Percentiles rank a stretch among this genome's conserved stretches.
Conservation (phyloP, 2,329 filamentous ascomycete species). For the Cyclaneusma minus region DNA sequence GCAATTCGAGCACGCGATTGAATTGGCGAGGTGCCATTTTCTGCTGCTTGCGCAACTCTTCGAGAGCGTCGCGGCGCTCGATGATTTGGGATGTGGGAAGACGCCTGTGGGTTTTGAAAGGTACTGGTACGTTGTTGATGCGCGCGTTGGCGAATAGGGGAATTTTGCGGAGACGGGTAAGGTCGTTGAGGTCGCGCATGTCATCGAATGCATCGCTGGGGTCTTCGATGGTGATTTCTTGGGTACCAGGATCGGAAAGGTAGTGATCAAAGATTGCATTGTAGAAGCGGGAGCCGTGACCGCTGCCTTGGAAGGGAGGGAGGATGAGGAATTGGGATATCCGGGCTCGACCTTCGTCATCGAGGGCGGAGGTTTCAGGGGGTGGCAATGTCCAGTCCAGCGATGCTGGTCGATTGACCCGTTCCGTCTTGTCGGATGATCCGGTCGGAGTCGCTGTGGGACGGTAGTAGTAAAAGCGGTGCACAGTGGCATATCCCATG, state of each 20-base stretch:
- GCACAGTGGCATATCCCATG: conserved; percentile 79
- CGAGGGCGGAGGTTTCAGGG: conserved; percentile 26
- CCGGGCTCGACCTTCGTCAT: conserved; percentile 61
- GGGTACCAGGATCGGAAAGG: conserved; percentile 48
- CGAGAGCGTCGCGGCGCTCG: conserved; percentile 35
- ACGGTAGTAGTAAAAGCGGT: conserved; percentile 62
- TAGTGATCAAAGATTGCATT: conserved; percentile 60
- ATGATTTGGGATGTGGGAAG: conserved; percentile 38
- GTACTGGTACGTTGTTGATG: conserved; percentile 33
- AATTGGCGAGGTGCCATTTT: conserved; percentile 73
- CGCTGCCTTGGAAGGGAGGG: conserved; percentile 69
- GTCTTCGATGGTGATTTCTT: conserved; percentile 85
- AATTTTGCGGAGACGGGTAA: conserved; percentile 43
- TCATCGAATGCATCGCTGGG: conserved; percentile 79
- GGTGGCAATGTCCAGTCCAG: conserved; percentile 24
- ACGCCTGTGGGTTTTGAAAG: conserved; percentile 32
- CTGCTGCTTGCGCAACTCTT: conserved; percentile 38
- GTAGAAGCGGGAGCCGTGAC: conserved; percentile 71
- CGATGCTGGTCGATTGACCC: conserved; percentile 14
- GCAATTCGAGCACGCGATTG: conserved; percentile 58
- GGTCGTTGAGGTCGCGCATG: conserved; percentile 60
- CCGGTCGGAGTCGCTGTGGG: conserved; percentile 28
- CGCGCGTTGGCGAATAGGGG: conserved; percentile 36
- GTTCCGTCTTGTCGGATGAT: conserved; percentile 15
- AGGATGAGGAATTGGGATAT: conserved; percentile 91